Base-by-base conservation (phyloP, 441 rosid species). In the Populus hybrid region DNA sequence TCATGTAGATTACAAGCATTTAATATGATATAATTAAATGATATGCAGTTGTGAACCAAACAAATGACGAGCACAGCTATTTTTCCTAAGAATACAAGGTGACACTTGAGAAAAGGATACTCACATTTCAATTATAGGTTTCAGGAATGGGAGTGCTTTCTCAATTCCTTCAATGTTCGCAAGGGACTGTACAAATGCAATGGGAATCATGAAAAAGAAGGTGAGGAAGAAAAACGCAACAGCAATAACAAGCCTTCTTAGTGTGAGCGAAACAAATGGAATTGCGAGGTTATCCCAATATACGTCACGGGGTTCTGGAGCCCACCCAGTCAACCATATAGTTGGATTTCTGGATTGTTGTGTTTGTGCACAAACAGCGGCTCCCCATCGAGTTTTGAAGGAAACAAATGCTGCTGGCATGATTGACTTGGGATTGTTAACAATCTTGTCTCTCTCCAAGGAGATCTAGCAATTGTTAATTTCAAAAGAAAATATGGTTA, bases 191-290 rank as follows among this genome's bases (percentile, higher is more conserved):
- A 96, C 98, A 28, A 94, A 82, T 61, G 97, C 90, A 67, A 96
- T 96, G 11, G 99, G 99, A 67, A 96, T 92, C 97, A 96, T 88
- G 94, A 96, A 96, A 85, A 94, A 96, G 89, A 96, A 96, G 65
- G 98, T 88, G 69, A 96, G 98, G 81, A 94, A 93, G 85, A 96
- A 96, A 85, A 90, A 94, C 1, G 96, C 93, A 6, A 91, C 83
- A 7, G 84, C 95, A 3, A 90, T 83, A 65, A 94, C 77, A 69
- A 96, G 88, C 79, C 92, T 92, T 79, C 97, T 83, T 20, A 94
- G 83, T 63, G 95, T 79, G 32, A 96, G 94, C 28, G 90, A 89
- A 20, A 96, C 98, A 81, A 83, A 96, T 23, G 98, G 98, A 85
- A 96, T 87, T 46, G 98, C 91, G 18, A 96, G 86, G 84, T 96